These are phyloP conservation scores for Aspergillus ruber DNA, from an alignment of 2,329 filamentous ascomycete genomes.

Conservation along the genomic window DNA sequence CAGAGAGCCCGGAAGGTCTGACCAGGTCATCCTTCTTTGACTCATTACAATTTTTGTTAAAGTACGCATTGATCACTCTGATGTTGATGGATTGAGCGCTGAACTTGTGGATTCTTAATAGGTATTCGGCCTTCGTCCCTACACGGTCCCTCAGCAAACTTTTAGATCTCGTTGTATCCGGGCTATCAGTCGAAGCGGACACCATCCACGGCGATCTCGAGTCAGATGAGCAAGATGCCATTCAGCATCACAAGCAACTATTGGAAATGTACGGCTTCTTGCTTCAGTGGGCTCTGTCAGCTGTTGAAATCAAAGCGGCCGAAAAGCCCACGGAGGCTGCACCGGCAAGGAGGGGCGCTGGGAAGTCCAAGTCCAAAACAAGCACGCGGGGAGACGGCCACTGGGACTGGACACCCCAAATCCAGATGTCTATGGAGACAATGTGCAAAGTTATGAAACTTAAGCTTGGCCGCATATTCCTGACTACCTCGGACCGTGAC, in stretches of 20 bases:
- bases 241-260: constrained; percentile 81
- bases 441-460: constrained; percentile 96
- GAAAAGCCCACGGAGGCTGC: constrained; percentile 75
- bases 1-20: constrained; percentile 85
- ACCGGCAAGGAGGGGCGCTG: constrained; percentile 65
- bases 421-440: constrained; percentile 80
- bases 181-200: constrained; percentile 77
- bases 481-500: constrained; percentile 93
- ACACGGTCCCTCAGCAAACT: constrained; percentile 83
- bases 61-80: constrained; percentile 66
- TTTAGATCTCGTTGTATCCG: constrained; percentile 82
- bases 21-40: constrained; percentile 74
- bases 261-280: constrained; percentile 93
- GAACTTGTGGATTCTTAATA: constrained; percentile 59
- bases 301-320: constrained; percentile 87
- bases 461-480: constrained; percentile 85
- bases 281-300: constrained; percentile 88
- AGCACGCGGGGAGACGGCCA: constrained; percentile 59
- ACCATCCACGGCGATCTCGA: constrained; percentile 80
- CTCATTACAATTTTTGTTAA: constrained; percentile 89
- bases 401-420: constrained; percentile 85
- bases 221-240: constrained; percentile 79
- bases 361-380: constrained; percentile 66
- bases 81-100: constrained; percentile 49
- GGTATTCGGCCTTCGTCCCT: constrained; percentile 73